Conservation (phyloP, 2,329 filamentous ascomycete species). For the Cryphonectria radicalis region DNA sequence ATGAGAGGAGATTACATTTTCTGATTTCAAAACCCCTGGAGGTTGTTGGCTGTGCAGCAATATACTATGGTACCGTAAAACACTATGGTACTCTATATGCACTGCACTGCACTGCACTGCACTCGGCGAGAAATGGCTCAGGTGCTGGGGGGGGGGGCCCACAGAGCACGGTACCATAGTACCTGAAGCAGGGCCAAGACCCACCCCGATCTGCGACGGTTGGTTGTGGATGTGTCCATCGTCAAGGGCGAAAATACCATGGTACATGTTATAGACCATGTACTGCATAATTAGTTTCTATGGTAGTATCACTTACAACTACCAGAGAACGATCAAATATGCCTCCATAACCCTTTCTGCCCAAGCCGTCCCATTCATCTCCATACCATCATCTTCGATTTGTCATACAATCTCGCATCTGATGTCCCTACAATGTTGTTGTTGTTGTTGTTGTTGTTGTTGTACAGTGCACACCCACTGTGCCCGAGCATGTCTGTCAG, state of each 20-base stretch:
- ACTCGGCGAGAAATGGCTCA: slow-evolving; percentile 3
- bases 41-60: not conserved
- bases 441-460: not conserved
- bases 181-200: not conserved
- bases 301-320: not conserved
- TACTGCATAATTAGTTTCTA: not conserved
- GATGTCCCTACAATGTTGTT: not conserved
- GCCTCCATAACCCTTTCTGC: not conserved
- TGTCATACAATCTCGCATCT: not conserved
- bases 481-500: not conserved
- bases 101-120: not conserved
- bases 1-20: not conserved
- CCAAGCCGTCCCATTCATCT: not conserved
- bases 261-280: not conserved
- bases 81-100: not conserved
- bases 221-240: not conserved
- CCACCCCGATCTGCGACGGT: not conserved
- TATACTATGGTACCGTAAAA: not conserved
- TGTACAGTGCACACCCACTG: not conserved
- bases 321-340: not conserved
- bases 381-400: not conserved
- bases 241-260: not conserved
- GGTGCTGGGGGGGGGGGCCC: not conserved
- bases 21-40: not conserved
- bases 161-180: not conserved